Evolutionary conservation across 805 yeast genomes (phyloP), one percentile per base, ranked within the genome.

Genomic region (Teunomyces atbi): DNA sequence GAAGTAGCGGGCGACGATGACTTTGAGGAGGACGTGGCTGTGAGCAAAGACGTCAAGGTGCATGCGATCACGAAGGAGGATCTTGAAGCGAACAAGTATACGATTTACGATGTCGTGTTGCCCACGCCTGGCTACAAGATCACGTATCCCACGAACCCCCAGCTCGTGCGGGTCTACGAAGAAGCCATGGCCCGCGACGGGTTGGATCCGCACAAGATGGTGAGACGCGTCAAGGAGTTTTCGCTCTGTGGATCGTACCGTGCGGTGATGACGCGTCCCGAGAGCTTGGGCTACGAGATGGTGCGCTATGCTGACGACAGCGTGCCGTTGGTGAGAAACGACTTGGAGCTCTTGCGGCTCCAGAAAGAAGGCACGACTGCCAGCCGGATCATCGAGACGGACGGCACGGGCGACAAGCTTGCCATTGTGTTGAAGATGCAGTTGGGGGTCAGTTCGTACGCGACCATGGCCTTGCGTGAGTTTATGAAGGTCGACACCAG

Each of bases 51-150:
- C 48, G 70, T 77, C 20, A 78, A 89, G 53, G 97, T 96, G 1
- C 77, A 84, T 55, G 78, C 85, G 0, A 74, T 94, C 15, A 87
- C 96, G 0, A 74, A 79, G 45, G 89, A 83, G 47, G 98, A 92
- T 48, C 69, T 84, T 19, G 79, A 71, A 4, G 45, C 70, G 2
- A 79, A 79, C 0, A 78, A 74, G 45, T 87, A 76, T 60, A 65
- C 85, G 10, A 85, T 92, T 28, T 83, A 77, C 59, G 98, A 94
- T 64, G 76, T 94, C 23, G 96, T 95, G 2, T 72, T 94, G 45
- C 98, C 99, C n/a, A 81, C 96, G 0, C 99, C 99, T 2, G 99
- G 99, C 0, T 90, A 82, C 62, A 97, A 90, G 60, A 81, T 94
- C n/a, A 60, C 75, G 11, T 94, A 94, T 60, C 99, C 99, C 5